These are phyloP conservation scores for Desmodesmus armatus DNA, from an alignment of 139 green algal species.

Conservation along the genomic window DNA sequence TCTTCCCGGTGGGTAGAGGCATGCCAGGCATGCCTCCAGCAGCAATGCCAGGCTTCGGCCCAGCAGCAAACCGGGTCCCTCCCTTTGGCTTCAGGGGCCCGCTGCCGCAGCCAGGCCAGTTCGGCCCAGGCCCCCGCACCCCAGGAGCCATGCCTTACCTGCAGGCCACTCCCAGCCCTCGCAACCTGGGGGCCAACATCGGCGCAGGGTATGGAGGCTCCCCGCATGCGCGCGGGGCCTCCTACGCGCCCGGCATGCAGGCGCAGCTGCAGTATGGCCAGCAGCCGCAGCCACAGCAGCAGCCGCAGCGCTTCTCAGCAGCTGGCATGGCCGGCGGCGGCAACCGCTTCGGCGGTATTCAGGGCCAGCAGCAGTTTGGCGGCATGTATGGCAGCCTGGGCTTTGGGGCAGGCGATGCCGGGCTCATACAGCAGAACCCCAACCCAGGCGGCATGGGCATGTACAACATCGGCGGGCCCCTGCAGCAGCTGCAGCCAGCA, in stretches of 20 bases:
- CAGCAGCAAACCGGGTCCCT: neutral
- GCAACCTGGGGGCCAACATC: neutral
- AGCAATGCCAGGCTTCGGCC: neutral
- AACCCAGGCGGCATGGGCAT: constrained; percentile 34
- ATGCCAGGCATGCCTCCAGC: neutral
- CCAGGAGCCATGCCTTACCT: constrained; percentile 9
- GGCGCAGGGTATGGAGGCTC: constrained; percentile 12
- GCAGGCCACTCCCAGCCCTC: constrained; percentile 3
- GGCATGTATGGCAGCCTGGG: constrained; percentile 37
- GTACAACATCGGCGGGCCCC: constrained; percentile 18
- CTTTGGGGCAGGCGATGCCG: constrained; percentile 26
- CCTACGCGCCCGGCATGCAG: constrained; percentile 14
- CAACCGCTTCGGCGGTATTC: neutral
- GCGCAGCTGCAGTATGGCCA: constrained; percentile 29
- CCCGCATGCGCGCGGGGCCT: constrained; percentile 5
- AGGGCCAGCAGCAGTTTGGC: constrained; percentile 7
- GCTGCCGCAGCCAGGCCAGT: constrained; percentile 10
- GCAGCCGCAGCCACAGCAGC: constrained; percentile 19
- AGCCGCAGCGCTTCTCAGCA: neutral
- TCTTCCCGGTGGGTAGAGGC: constrained; percentile 13
- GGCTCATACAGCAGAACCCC: constrained; percentile 21
- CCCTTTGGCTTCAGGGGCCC: constrained; percentile 9
- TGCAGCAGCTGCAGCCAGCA: constrained; percentile 25
- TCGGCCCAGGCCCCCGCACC: no score
- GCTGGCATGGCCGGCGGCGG: constrained; percentile 2